Evolutionary conservation across 257 asterid species (phyloP).

Genomic region (Penstemon eatonii): DNA sequence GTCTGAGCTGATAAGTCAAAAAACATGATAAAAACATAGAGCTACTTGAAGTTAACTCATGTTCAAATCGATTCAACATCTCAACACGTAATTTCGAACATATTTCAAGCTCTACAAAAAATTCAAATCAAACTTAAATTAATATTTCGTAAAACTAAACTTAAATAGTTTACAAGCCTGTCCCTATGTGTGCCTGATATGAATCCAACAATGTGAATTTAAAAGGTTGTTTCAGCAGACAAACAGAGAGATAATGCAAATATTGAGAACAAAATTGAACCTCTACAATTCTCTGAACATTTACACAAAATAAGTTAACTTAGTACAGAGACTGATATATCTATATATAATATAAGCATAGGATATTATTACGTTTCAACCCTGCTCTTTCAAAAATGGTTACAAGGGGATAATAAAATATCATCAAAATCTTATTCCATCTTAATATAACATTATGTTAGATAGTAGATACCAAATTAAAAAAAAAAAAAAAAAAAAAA

Average conservation of each 20-base stretch:
- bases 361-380: neutral
- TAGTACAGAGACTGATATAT: neutral
- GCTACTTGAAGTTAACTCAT: too few relatives aligned
- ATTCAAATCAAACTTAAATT: too few relatives aligned
- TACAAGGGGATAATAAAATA: neutral
- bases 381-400: conserved; percentile 27
- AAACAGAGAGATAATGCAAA: neutral
- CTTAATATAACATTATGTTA: neutral
- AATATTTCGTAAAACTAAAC: too few relatives aligned
- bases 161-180: too few relatives aligned
- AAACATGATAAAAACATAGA: too few relatives aligned
- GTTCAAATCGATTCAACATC: too few relatives aligned
- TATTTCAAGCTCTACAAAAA: too few relatives aligned
- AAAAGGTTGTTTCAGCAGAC: too few relatives aligned
- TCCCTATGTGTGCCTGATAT: too few relatives aligned
- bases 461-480: neutral
- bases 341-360: neutral
- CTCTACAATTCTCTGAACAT: conserved; percentile 6
- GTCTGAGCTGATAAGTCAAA: too few relatives aligned
- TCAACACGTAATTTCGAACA: too few relatives aligned
- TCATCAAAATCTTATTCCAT: conserved; percentile 12
- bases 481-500: neutral
- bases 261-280: neutral
- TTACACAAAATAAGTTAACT: neutral
- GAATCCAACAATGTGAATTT: too few relatives aligned